phyloP scores from a whole-genome alignment of 176 grass and related monocot species.

The Avena atlantica region DNA sequence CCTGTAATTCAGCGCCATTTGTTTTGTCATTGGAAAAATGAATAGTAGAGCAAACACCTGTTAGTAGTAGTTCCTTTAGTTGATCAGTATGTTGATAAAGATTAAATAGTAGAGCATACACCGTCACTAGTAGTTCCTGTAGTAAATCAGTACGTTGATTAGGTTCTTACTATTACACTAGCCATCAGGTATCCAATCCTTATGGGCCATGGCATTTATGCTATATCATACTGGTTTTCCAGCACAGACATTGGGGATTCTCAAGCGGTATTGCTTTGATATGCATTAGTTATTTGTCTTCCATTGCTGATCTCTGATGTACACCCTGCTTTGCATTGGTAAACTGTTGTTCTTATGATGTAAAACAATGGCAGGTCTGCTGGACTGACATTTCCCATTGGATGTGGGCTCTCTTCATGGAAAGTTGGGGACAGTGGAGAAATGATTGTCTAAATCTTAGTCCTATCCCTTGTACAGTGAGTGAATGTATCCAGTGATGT shows the following conservation, averaged over 20 bases:
- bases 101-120: neutral
- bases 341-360: neutral
- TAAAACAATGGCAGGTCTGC: constrained; percentile 60
- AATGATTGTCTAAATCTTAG: constrained; percentile 79
- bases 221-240: constrained; percentile 2
- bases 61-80: constrained; percentile 14
- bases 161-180: constrained; percentile 7
- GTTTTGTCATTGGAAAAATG: constrained; percentile 20
- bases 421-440: constrained; percentile 91
- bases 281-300: constrained; percentile 11
- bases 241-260: neutral
- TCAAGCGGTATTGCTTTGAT: neutral
- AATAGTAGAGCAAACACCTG: neutral
- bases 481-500: constrained; percentile 26
- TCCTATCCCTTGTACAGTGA: constrained; percentile 79
- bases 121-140: neutral
- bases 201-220: neutral
- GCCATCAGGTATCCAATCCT: neutral
- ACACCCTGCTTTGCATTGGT: constrained; percentile 25
- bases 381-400: constrained; percentile 88
- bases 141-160: constrained; percentile 1
- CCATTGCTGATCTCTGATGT: constrained; percentile 5
- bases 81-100: neutral
- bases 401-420: constrained; percentile 93
- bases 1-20: neutral